Conservation (phyloP, 352 stramenopile genomes). For the Phytopythium kandeliae region DNA sequence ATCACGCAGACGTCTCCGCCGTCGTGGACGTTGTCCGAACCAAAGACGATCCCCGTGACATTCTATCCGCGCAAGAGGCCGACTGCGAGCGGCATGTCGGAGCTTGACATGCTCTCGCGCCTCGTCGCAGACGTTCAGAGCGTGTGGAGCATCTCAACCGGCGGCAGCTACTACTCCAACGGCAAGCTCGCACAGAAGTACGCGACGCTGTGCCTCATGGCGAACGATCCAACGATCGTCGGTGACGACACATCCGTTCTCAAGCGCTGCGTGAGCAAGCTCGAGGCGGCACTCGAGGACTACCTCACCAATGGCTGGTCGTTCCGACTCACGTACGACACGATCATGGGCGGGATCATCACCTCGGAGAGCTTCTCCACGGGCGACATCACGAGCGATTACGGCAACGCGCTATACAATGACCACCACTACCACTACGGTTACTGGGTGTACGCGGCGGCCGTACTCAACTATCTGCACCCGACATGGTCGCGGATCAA, state of each 20-base stretch:
- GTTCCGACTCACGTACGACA: constrained; percentile 61
- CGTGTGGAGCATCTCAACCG: constrained; percentile 39
- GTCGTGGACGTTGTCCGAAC: constrained; percentile 44
- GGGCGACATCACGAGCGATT: constrained; percentile 53
- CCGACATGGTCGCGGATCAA: constrained; percentile 44
- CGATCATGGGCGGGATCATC: constrained; percentile 51
- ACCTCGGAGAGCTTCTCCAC: constrained; percentile 52
- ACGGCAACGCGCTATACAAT: constrained; percentile 74
- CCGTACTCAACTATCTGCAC: constrained; percentile 67
- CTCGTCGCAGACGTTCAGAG: constrained; percentile 48
- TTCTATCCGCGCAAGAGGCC: constrained; percentile 52
- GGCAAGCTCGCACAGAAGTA: constrained; percentile 75
- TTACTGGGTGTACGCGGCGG: constrained; percentile 64
- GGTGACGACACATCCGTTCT: constrained; percentile 48
- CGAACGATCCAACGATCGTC: constrained; percentile 60
- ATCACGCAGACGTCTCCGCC: constrained; percentile 33
- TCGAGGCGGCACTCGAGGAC: constrained; percentile 44
- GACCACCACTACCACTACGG: constrained; percentile 77
- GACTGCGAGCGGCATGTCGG: constrained; percentile 23
- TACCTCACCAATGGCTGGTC: constrained; percentile 63
- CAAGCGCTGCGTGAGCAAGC: constrained; percentile 52
- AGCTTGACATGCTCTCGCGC: constrained; percentile 34
- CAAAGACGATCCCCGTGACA: constrained; percentile 32
- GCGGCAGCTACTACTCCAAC: constrained; percentile 72
- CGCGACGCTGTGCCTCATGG: constrained; percentile 66